A percentile compares a stretch with the other conserved stretches of the same genome.
Conservation (phyloP, 345 rosid genomes). For the Stellera chamaejasme region DNA sequence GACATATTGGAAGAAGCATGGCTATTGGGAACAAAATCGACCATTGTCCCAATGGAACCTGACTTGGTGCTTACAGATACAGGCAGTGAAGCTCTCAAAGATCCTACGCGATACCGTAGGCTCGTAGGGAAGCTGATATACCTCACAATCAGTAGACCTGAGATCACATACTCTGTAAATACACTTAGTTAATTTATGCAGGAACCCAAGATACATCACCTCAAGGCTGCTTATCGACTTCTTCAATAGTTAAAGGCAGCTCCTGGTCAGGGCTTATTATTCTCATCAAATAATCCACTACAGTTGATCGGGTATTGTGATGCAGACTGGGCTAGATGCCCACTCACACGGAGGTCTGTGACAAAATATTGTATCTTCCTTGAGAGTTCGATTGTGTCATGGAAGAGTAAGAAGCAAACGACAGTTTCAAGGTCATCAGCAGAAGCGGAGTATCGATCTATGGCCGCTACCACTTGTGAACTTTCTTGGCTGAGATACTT, state of each 20-base stretch:
- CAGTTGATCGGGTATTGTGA: background rate
- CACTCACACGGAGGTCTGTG: background rate
- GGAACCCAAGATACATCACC: background rate
- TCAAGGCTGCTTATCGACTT: too few relatives aligned
- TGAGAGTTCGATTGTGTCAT: background rate
- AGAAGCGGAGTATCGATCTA: background rate
- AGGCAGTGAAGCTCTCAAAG: background rate
- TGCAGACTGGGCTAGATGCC: background rate
- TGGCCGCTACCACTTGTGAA: background rate
- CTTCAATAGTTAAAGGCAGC: background rate
- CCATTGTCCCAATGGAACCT: too few relatives aligned
- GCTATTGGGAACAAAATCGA: too few relatives aligned
- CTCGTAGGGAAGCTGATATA: background rate
- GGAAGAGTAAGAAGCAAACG: too few relatives aligned
- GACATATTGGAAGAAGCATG: too few relatives aligned
- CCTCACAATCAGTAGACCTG: background rate
- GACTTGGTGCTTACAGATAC: too few relatives aligned
- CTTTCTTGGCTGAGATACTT: background rate
- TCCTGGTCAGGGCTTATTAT: background rate
- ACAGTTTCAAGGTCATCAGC: background rate
- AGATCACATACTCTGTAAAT: background rate
- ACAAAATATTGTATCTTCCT: background rate
- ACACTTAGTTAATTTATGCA: background rate
- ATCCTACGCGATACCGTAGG: background rate
- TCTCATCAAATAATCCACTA: background rate